phyloP scores from a whole-genome alignment of 2,329 filamentous ascomycete species.

The Verticillium tricorpus region DNA sequence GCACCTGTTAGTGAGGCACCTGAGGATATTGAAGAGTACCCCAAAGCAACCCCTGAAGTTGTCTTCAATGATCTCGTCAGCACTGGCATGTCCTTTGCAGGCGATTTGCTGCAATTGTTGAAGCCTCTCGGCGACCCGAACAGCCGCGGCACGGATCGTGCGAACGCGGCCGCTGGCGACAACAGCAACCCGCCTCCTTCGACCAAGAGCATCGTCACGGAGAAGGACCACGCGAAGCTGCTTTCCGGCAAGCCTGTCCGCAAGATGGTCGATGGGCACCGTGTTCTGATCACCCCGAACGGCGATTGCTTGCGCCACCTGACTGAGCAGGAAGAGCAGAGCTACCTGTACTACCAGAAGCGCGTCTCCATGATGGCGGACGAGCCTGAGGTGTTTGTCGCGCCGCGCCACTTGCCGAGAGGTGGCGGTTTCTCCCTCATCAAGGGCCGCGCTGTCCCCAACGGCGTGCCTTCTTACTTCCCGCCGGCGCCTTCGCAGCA shows the following conservation, averaged over 20 bases:
- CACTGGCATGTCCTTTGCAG: constrained; percentile 2
- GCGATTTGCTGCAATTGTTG: constrained; percentile 31
- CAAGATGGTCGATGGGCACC: constrained; percentile 59
- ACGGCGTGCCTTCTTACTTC: constrained; percentile 59
- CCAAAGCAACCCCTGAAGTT: constrained; percentile 9
- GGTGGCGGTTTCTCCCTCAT: constrained; percentile 57
- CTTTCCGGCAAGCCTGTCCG: constrained; percentile 54
- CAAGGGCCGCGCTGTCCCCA: constrained; percentile 60
- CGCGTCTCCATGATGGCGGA: constrained; percentile 44
- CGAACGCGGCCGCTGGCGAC: constrained; percentile 2
- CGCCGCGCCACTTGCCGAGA: constrained; percentile 48
- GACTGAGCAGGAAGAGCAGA: constrained; percentile 62
- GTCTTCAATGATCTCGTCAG: constrained; percentile 9
- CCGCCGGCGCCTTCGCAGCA: constrained; percentile 42
- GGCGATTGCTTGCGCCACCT: constrained; percentile 74
- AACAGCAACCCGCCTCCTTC: constrained; percentile 15
- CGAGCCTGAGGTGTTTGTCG: constrained; percentile 52
- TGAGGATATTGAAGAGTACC: constrained; percentile 9
- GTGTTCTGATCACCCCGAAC: constrained; percentile 70
- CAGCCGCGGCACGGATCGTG: constrained; percentile 3
- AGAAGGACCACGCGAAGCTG: constrained; percentile 51
- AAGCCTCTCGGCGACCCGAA: constrained; percentile 25
- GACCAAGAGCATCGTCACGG: constrained; percentile 43
- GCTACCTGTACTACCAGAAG: constrained; percentile 65
- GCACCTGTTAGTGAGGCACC: constrained; percentile 3